Conservation (phyloP, 345 rosid species). For the Populus euphratica region DNA sequence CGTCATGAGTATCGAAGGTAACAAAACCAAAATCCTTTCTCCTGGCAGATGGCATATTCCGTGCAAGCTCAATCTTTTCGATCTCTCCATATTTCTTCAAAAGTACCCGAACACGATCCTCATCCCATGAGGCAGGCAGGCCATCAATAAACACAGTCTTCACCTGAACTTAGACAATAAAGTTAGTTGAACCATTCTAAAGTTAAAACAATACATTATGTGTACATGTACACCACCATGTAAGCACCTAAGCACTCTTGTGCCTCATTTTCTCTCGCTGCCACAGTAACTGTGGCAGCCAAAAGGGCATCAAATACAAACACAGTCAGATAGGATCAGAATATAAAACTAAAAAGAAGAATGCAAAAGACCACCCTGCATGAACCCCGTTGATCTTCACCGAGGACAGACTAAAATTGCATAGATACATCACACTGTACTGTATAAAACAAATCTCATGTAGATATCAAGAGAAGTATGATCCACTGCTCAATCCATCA, state of each 20-base stretch:
- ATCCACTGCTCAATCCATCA: neutral
- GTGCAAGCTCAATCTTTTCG: slow-evolving; percentile 93
- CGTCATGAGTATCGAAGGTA: slow-evolving; percentile 85
- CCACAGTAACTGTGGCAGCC: too few species aligned
- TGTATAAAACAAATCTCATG: neutral
- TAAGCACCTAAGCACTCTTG: neutral
- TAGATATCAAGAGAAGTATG: neutral
- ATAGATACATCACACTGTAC: neutral
- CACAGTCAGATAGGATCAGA: neutral
- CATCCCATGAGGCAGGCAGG: slow-evolving; percentile 88
- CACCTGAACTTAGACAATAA: slow-evolving; percentile 49
- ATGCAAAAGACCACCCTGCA: neutral
- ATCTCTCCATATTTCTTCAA: slow-evolving; percentile 70
- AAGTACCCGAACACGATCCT: slow-evolving; percentile 68
- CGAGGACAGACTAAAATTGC: neutral
- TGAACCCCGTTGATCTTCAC: neutral
- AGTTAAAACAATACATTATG: neutral
- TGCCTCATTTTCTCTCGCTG: neutral
- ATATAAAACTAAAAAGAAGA: neutral
- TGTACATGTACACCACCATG: neutral
- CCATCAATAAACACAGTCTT: slow-evolving; percentile 91
- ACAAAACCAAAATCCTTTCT: slow-evolving; percentile 98
- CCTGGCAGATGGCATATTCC: slow-evolving; percentile 96
- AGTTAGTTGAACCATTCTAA: slow-evolving; percentile 1
- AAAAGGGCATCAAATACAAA: neutral